Evolutionary conservation across 208 protist genomes (phyloP).

Genomic region (Tritrichomonas musculus): DNA sequence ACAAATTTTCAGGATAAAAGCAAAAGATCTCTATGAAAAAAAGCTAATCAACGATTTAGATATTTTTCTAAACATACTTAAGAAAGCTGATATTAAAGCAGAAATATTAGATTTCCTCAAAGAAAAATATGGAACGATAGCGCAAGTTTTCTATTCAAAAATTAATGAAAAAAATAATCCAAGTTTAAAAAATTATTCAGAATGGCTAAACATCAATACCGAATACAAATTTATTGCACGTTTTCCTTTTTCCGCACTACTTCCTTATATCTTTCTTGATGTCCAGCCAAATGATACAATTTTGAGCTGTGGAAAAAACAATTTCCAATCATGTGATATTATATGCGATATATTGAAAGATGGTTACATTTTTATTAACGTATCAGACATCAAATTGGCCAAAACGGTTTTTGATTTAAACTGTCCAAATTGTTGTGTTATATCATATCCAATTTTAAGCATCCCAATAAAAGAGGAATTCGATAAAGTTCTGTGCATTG

Average conservation of each 20-base stretch:
- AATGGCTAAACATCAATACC: background rate
- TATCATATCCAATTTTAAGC: background rate
- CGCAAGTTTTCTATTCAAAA: background rate
- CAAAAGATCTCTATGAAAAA: background rate
- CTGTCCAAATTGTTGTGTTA: background rate
- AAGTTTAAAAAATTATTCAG: background rate
- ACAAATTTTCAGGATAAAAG: background rate
- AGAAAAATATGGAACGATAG: background rate
- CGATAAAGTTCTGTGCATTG: conserved; percentile 49
- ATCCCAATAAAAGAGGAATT: background rate
- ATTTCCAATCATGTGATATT: background rate
- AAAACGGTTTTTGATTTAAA: background rate
- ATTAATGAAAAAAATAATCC: background rate
- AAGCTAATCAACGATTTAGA: background rate
- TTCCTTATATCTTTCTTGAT: background rate
- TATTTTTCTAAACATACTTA: background rate
- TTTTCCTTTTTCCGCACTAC: background rate
- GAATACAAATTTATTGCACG: background rate
- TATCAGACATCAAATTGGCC: background rate
- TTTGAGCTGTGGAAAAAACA: background rate
- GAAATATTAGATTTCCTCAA: background rate
- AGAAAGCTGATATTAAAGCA: background rate
- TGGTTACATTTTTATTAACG: background rate
- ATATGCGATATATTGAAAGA: background rate
- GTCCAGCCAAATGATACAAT: background rate